A percentile compares a stretch with the other conserved stretches of the same genome.
Conservation (phyloP, 2,329 filamentous ascomycete species). For the Hymenoscyphus salicellus region DNA sequence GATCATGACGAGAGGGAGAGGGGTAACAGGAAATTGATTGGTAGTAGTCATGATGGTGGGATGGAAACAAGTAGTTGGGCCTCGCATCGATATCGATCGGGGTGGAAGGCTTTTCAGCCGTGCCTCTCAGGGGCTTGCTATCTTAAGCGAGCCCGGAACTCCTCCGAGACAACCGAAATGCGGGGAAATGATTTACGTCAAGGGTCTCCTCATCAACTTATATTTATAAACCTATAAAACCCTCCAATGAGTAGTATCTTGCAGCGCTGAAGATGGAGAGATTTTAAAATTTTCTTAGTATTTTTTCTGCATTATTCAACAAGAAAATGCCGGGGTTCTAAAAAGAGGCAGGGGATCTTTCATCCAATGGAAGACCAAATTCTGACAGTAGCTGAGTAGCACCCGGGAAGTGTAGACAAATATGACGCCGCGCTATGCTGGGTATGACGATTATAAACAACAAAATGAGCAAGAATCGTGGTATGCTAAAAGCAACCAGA, state of each 20-base stretch:
- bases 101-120: not conserved
- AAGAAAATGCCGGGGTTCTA: not conserved
- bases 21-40: not conserved
- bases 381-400: not conserved
- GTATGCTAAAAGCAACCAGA: conserved; percentile 2
- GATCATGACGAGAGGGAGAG: not conserved
- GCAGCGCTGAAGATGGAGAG: not conserved
- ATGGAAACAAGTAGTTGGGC: not conserved
- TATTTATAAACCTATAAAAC: not conserved
- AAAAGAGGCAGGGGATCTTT: not conserved
- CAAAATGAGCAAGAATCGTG: conserved; percentile 12
- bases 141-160: not conserved
- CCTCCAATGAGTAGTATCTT: not conserved
- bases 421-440: conserved; percentile 20
- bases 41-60: not conserved
- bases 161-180: not conserved
- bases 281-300: not conserved
- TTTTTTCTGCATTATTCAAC: conserved; percentile 1
- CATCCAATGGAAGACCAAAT: not conserved
- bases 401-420: conserved; percentile 5
- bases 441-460: conserved; percentile 18
- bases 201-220: not conserved
- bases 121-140: not conserved
- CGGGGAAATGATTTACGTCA: conserved; percentile 1
- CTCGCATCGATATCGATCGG: not conserved